These are phyloP conservation scores for Entamoeba histolytica DNA, from an alignment of 208 protist genomes.

Conservation along the genomic window DNA sequence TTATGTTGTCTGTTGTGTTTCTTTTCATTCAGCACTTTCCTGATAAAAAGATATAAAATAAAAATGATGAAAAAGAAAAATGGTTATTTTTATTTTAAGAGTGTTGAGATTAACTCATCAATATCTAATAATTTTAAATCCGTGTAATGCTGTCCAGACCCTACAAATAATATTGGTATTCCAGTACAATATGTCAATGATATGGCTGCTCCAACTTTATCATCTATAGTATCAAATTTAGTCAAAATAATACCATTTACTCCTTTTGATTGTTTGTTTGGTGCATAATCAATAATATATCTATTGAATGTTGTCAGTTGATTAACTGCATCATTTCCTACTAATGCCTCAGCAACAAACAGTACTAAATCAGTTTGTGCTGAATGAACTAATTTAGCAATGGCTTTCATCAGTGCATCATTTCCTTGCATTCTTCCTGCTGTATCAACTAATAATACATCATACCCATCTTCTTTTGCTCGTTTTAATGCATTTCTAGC, in stretches of 20 bases:
- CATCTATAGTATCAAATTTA: conserved; percentile 99
- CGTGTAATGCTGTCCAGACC: conserved; percentile 85
- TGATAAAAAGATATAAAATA: too few relatives aligned
- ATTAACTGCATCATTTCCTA: conserved; percentile 95
- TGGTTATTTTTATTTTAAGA: background rate
- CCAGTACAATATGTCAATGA: conserved; percentile 93
- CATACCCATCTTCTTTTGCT: conserved; percentile 29
- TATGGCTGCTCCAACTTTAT: conserved; percentile 95
- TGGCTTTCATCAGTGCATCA: conserved; percentile 80
- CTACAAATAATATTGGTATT: conserved; percentile 94
- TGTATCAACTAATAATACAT: conserved; percentile 96
- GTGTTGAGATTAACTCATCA: background rate
- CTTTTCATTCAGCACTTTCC: too few relatives aligned
- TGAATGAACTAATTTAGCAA: conserved; percentile 76
- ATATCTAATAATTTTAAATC: conserved; percentile 73
- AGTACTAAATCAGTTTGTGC: conserved; percentile 82
- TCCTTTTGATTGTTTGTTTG: conserved; percentile 37
- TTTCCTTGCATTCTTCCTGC: conserved; percentile 98
- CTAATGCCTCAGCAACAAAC: conserved; percentile 96
- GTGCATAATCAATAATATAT: conserved; percentile 62
- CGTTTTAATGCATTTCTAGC: conserved; percentile 59
- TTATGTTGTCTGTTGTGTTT: too few relatives aligned
- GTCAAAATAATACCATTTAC: conserved; percentile 98
- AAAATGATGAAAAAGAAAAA: too few relatives aligned
- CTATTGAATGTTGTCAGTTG: conserved; percentile 88